Base-by-base conservation (phyloP, 23 red algal species). In the Gracilaria gracilis region DNA sequence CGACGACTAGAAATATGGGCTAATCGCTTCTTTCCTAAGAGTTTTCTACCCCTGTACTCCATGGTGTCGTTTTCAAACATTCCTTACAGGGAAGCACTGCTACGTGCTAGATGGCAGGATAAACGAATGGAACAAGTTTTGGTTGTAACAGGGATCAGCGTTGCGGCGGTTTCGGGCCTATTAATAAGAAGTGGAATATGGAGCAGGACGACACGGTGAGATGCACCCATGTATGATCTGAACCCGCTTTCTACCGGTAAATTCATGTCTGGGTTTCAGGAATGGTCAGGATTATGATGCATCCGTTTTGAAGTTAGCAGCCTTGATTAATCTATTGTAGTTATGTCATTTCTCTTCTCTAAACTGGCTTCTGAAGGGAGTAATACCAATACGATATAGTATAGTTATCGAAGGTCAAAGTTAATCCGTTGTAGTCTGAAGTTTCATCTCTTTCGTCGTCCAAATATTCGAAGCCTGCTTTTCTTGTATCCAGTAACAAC, bases 11-110 rank as follows among this genome's bases (percentile, higher is more conserved):
- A 93, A 73, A 83, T 96, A 51, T 51, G n/a, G 2, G 49, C 87
- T 27, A 88, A 96, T 42, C 85, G 79, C 29, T 61, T 94, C 14
- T 82, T 95, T 53, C 97, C 97, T 0, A 46, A 47, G 9, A 69
- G 25, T 17, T 99, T 96, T 89, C 78, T 95, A 47, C 90, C 93
- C 0, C 61, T 99, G 28, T 99, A 99, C 57, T 86, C 87, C 4
- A 88, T 99, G 91, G 65, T 99, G n/a, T 95, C 94, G 8, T 99
- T 99, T 59, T 94, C 88, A 21, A 94, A 99, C 74, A 85, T 95
- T 50, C 97, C 97, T 0, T 99, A 99, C 79, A 73, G 74, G 9
- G 79, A 96, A 7, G 89, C 93, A 4, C 62, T 95, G 21, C 14
- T 65, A 20, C 65, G 91, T 36, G 91, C 93, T 42, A 61, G 57